These are phyloP conservation scores for Atkinsonella texensis DNA, from an alignment of 2,329 filamentous ascomycete species.

Conservation along the genomic window DNA sequence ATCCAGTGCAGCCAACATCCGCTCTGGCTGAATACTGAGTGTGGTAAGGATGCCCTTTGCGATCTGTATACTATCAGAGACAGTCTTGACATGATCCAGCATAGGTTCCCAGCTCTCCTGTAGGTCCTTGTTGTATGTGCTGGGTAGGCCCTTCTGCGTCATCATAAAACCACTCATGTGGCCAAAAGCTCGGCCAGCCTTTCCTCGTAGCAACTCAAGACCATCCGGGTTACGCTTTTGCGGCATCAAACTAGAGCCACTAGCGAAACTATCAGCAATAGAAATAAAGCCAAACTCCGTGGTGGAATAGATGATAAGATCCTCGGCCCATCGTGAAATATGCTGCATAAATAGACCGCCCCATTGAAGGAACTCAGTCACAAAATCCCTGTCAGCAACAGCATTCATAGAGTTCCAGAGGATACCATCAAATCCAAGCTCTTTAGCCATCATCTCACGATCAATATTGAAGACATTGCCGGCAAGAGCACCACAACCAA, in stretches of 20 bases:
- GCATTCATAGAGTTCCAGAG: neutral
- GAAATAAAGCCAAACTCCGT: no score
- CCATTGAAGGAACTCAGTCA: neutral
- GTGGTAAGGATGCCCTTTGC: conserved; percentile 71
- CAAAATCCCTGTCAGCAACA: neutral
- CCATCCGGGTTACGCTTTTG: no score
- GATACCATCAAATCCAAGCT: neutral
- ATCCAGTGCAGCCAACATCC: conserved; percentile 68
- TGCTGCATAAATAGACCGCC: neutral
- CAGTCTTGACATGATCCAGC: conserved; percentile 71
- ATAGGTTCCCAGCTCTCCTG: conserved; percentile 82
- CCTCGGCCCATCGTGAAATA: neutral
- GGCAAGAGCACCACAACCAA: no score
- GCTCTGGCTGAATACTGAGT: conserved; percentile 54
- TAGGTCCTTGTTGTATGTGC: conserved; percentile 85
- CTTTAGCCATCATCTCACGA: neutral
- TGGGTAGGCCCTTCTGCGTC: conserved; percentile 59
- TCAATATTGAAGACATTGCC: no score
- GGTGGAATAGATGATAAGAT: no score
- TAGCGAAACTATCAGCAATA: no score
- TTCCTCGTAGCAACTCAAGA: no score
- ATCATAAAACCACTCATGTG: conserved; percentile 31
- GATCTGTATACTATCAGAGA: conserved; percentile 71
- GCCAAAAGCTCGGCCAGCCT: no score
- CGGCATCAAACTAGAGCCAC: no score